Evolutionary conservation across 2,329 filamentous ascomycete genomes (phyloP).

Genomic region (Neopestalotiopsis rosae): DNA sequence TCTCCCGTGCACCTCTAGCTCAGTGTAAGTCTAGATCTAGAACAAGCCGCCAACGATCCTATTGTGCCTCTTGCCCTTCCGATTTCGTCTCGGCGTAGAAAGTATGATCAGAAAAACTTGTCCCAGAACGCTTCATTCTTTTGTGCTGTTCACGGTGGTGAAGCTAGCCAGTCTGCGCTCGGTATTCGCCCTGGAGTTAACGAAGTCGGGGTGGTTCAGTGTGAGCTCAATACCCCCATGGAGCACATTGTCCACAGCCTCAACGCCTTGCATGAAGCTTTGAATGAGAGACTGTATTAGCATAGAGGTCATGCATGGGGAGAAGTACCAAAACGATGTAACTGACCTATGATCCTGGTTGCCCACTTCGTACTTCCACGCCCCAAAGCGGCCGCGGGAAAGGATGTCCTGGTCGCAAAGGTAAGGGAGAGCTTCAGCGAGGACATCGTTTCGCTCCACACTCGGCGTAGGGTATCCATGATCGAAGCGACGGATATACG

Average conservation of each 20-base stretch:
- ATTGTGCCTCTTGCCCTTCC: too few species aligned
- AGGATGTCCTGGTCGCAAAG: conserved; percentile 89
- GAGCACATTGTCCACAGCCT: conserved; percentile 88
- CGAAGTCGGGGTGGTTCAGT: conserved; percentile 95
- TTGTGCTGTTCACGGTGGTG: too few species aligned
- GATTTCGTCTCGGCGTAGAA: too few species aligned
- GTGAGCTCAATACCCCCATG: conserved; percentile 89
- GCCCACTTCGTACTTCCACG: conserved; percentile 94
- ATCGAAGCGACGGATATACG: conserved; percentile 96
- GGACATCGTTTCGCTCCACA: conserved; percentile 91
- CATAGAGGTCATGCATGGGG: too few species aligned
- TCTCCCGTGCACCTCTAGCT: too few species aligned
- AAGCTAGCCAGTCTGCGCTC: conserved; percentile 59
- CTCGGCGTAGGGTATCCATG: conserved; percentile 97
- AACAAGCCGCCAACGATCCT: too few species aligned
- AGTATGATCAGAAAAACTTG: too few species aligned
- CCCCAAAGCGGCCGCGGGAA: conserved; percentile 95
- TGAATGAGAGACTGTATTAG: background rate
- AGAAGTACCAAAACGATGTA: background rate
- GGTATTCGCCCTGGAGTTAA: conserved; percentile 76
- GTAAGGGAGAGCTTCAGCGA: conserved; percentile 90
- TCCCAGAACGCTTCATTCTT: too few species aligned
- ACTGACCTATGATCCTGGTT: conserved; percentile 86
- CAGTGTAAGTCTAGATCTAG: too few species aligned
- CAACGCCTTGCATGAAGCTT: conserved; percentile 88